Base-by-base conservation (phyloP, 2,329 filamentous ascomycete species). In the Aspergillus transmontanensis region DNA sequence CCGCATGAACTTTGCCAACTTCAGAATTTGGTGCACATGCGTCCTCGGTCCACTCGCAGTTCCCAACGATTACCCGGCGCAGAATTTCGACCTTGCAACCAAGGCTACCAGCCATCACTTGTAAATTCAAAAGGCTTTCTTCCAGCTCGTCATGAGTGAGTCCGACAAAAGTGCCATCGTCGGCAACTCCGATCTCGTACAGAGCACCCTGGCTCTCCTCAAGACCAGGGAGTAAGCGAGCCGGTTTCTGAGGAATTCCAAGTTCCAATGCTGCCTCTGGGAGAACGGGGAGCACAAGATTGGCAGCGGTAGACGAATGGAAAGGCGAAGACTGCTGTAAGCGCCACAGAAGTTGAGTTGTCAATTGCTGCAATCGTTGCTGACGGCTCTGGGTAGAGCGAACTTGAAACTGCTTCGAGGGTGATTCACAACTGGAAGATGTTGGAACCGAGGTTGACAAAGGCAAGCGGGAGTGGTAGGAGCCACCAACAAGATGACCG, bases 181-280 rank as follows among this genome's bases (percentile, higher is more conserved):
- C 95, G 32, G 94, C 91, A 11, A 99, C 93, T 0, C 95, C 95
- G 76, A 99, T 96, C 77, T 99, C 94, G 71, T 99, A 99, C 57
- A 98, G 79, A 1, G 95, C 95, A 6, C 95, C 95, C 68, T 92
- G 90, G 19, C 93, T 97, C 75, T 97, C 94, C 75, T 98, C 94
- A 10, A 99, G 81, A 0, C 95, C 93, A 2, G 94, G 86, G 14
- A 88, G 77, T 36, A 89, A 78, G 57, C 82, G 84, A 48, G 82
- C 81, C 9, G 85, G 85, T 67, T 84, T 82, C 28, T 81, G 80
- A 39, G 83, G 83, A 16, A 80, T 78, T 28, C 82, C 88, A 7
- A 93, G 81, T 65, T 88, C 87, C 9, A 81, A 75, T 10, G 84
- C 83, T 59, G 78, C 79, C 60, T 94, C 88, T 0, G 92, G 92